Percentiles rank a stretch among this genome's conserved stretches.
Conservation (phyloP, 2,329 filamentous ascomycete genomes). For the Cytospora chrysosperma region DNA sequence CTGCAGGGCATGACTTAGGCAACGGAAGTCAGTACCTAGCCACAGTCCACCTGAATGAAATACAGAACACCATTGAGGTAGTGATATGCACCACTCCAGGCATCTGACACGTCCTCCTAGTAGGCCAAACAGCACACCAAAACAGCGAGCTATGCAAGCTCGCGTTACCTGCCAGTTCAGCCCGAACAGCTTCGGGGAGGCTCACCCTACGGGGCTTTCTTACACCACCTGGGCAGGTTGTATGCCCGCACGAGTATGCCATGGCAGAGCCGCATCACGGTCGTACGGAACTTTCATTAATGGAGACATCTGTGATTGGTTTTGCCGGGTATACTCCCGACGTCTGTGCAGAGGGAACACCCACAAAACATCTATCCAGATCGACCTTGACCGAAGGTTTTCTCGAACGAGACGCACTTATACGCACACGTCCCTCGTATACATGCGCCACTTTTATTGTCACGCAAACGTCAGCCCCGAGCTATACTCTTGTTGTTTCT, state of each 20-base stretch:
- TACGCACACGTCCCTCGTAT: neutral
- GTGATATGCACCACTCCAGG: neutral
- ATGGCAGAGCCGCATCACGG: constrained; percentile 4
- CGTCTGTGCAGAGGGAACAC: neutral
- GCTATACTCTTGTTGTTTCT: neutral
- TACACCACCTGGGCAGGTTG: too few species aligned
- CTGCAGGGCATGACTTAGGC: neutral
- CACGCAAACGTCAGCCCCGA: neutral
- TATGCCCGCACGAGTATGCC: neutral
- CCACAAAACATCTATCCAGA: neutral
- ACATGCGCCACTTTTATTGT: neutral
- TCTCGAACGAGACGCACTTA: neutral
- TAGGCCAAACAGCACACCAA: too few species aligned
- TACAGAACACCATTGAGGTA: neutral
- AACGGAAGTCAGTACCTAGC: neutral
- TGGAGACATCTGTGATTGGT: neutral
- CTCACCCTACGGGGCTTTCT: neutral
- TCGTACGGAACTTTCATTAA: neutral
- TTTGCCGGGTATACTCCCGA: neutral
- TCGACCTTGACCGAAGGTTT: neutral
- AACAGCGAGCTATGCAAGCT: neutral
- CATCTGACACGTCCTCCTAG: neutral
- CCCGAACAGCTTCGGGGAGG: constrained; percentile 8
- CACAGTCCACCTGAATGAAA: too few species aligned
- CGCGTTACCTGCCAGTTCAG: neutral